These are phyloP conservation scores for Fomitopsis schrenkii DNA, from an alignment of 1,284 basidiomycete genomes.

Conservation along the genomic window DNA sequence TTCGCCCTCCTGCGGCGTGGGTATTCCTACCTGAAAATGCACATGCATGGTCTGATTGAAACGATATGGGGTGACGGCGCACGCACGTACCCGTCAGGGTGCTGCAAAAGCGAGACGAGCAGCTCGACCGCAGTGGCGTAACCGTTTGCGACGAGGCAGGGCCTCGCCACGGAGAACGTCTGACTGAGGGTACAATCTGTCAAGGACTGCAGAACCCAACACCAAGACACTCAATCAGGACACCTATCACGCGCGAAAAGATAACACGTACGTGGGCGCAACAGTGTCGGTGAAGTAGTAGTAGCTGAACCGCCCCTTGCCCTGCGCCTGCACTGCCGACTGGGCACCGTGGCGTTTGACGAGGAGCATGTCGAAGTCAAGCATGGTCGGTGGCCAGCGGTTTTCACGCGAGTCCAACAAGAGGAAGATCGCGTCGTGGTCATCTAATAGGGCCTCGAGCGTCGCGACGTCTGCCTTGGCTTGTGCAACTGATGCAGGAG, in stretches of 20 bases:
- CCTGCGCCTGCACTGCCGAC: constrained; percentile 32
- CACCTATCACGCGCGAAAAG: not conserved
- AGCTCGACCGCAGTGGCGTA: constrained; percentile 91
- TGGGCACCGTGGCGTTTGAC: constrained; percentile 95
- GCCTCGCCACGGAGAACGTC: constrained; percentile 99
- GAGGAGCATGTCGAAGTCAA: constrained; percentile 95
- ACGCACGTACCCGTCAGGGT: constrained; percentile 73
- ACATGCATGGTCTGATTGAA: not conserved
- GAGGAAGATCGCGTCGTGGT: constrained; percentile 88
- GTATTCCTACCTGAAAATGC: constrained; percentile 37
- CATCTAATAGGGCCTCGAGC: constrained; percentile 76
- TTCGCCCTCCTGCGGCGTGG: constrained; percentile 44
- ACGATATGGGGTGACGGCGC: not conserved
- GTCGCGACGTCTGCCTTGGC: constrained; percentile 63
- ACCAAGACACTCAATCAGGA: not conserved
- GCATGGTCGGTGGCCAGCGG: constrained; percentile 90
- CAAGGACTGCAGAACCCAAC: constrained; percentile 57
- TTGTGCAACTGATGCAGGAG: constrained; percentile 50
- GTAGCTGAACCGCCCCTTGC: constrained; percentile 66
- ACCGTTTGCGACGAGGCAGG: constrained; percentile 91
- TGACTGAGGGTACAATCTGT: constrained; percentile 95
- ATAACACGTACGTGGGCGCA: constrained; percentile 75
- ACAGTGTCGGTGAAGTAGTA: constrained; percentile 99
- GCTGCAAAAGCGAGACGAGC: constrained; percentile 85
- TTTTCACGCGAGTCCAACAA: constrained; percentile 98